These are phyloP conservation scores for Vaccinium vitisidaea DNA, from an alignment of 148 eudicot species.

Conservation along the genomic window DNA sequence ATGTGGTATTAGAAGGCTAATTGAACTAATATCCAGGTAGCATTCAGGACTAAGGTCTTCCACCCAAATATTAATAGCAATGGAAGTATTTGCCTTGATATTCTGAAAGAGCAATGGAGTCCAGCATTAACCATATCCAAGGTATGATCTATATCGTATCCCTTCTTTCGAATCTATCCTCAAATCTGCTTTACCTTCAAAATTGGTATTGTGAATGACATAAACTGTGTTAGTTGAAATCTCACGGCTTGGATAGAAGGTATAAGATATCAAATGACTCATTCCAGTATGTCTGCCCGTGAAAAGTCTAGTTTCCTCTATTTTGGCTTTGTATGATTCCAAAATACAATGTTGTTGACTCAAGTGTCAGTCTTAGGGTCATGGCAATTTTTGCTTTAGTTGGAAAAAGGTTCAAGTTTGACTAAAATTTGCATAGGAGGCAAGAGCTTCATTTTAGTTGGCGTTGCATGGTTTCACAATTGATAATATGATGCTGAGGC, in stretches of 20 bases:
- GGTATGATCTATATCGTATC: slow-evolving; percentile 19
- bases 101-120: slow-evolving; percentile 47
- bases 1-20: not conserved
- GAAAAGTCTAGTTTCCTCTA: not conserved
- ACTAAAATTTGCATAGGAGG: not conserved
- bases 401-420: not conserved
- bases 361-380: not conserved
- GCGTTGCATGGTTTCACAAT: not conserved
- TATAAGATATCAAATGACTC: not conserved
- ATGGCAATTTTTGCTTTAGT: not conserved
- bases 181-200: not conserved
- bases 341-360: not conserved
- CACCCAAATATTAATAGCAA: slow-evolving; percentile 45
- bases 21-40: slow-evolving; percentile 22
- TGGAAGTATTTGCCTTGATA: slow-evolving; percentile 45
- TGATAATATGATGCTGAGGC: not conserved
- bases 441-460: not conserved
- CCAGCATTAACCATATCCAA: slow-evolving; percentile 45
- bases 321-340: not conserved
- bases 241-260: not conserved
- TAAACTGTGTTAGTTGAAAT: not conserved
- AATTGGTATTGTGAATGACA: no score
- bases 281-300: not conserved
- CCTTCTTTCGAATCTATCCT: not conserved
- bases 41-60: slow-evolving; percentile 42